Percentiles rank a stretch among this genome's conserved stretches.
Conservation (phyloP, 2,329 filamentous ascomycete genomes). For the Microsporum audouinii region DNA sequence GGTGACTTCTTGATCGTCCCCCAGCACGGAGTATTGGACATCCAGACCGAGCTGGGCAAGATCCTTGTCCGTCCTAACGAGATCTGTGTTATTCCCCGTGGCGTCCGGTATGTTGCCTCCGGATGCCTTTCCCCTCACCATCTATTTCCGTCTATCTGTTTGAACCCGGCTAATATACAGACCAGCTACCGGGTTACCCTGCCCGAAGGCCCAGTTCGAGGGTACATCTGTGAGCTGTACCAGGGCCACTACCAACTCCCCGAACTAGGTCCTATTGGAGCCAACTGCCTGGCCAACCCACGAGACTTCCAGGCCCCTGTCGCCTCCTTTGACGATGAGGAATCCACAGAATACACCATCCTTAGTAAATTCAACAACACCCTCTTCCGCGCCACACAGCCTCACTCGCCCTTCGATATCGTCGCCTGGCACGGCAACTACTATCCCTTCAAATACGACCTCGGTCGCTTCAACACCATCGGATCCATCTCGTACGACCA, state of each 20-base stretch:
- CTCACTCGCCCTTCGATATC: conserved; percentile 65
- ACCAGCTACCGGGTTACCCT: conserved; percentile 55
- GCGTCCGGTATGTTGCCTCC: conserved; percentile 43
- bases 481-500: conserved; percentile 65
- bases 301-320: conserved; percentile 65
- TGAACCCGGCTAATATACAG: not conserved
- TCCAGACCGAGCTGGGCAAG: conserved; percentile 64
- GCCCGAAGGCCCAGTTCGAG: conserved; percentile 49
- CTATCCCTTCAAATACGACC: conserved; percentile 71
- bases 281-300: conserved; percentile 61
- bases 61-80: conserved; percentile 67
- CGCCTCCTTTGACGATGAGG: conserved; percentile 52
- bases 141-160: not conserved
- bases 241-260: conserved; percentile 61
- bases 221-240: conserved; percentile 66
- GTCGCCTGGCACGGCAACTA: conserved; percentile 74
- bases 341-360: conserved; percentile 42
- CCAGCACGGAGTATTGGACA: conserved; percentile 62
- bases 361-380: conserved; percentile 56
- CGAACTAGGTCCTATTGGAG: conserved; percentile 61
- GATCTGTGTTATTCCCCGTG: conserved; percentile 63
- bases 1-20: conserved; percentile 67
- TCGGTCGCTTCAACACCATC: conserved; percentile 64
- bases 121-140: not conserved
- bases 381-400: conserved; percentile 54